Evolutionary conservation across 768 basidiomycete genomes (phyloP).

Genomic region (Mycena rebaudengoi): DNA sequence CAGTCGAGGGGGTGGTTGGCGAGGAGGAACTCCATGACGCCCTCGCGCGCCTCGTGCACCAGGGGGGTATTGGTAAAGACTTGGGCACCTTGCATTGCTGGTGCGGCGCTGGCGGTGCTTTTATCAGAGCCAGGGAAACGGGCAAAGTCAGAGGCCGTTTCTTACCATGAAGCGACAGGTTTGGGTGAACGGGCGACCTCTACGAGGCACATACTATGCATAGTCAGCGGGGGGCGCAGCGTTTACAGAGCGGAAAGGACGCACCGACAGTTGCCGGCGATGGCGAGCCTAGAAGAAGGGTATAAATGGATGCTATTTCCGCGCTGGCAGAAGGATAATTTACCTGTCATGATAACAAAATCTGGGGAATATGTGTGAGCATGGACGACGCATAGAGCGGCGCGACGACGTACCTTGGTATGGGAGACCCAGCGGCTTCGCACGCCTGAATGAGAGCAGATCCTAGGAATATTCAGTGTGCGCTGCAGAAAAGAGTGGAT

Average conservation of each 20-base stretch:
- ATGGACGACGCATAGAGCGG: conserved; percentile 20
- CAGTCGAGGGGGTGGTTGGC: conserved; percentile 99
- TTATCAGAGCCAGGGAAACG: too few relatives aligned
- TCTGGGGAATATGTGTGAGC: conserved; percentile 46
- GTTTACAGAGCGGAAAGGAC: not conserved
- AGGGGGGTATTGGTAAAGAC: conserved; percentile 94
- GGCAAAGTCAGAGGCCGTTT: not conserved
- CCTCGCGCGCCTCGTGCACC: conserved; percentile 91
- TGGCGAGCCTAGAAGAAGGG: conserved; percentile 71
- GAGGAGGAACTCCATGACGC: conserved; percentile 98
- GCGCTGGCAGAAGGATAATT: conserved; percentile 24
- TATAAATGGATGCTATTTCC: conserved; percentile 4
- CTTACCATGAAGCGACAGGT: conserved; percentile 91
- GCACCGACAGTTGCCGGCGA: conserved; percentile 92
- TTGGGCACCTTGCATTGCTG: conserved; percentile 93
- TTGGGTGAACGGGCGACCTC: conserved; percentile 97
- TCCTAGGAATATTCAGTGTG: conserved; percentile 53
- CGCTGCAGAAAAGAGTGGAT: not conserved
- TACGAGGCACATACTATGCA: conserved; percentile 92
- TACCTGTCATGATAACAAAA: conserved; percentile 90
- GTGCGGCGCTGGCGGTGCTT: conserved; percentile 88
- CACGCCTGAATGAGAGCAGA: conserved; percentile 98
- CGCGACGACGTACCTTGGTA: conserved; percentile 68
- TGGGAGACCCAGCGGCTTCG: conserved; percentile 84
- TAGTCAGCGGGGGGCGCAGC: not conserved